These are phyloP conservation scores for Filobasidium wieringae DNA, from an alignment of 768 basidiomycete species.

Conservation along the genomic window DNA sequence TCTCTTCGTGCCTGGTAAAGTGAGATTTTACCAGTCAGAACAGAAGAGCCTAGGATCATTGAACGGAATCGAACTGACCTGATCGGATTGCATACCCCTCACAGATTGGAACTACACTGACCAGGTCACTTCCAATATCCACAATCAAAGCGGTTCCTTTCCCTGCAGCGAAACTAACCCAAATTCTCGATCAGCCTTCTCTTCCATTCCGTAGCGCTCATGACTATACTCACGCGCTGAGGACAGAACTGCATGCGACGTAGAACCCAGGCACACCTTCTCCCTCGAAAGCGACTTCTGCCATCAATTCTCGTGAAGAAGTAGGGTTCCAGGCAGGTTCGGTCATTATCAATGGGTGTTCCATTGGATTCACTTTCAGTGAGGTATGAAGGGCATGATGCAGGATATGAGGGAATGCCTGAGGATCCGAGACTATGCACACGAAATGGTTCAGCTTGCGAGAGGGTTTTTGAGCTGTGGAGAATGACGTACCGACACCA, in stretches of 20 bases:
- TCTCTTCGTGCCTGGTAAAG: constrained; percentile 53
- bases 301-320: constrained; percentile 85
- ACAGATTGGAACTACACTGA: constrained; percentile 86
- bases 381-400: constrained; percentile 47
- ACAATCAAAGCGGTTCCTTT: constrained; percentile 94
- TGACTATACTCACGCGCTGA: constrained; percentile 63
- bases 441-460: not conserved
- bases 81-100: constrained; percentile 96
- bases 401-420: constrained; percentile 33
- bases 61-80: constrained; percentile 45
- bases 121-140: constrained; percentile 78
- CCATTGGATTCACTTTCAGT: constrained; percentile 62
- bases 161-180: constrained; percentile 79
- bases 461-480: not conserved
- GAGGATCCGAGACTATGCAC: constrained; percentile 30
- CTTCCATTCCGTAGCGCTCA: no score
- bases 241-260: constrained; percentile 83
- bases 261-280: constrained; percentile 92
- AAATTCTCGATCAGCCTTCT: not conserved
- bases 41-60: not conserved
- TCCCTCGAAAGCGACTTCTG: constrained; percentile 84
- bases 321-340: constrained; percentile 94
- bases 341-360: constrained; percentile 85
- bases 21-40: not conserved
- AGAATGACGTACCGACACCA: constrained; percentile 56